These are phyloP conservation scores for Plasmodium gaboni DNA, from an alignment of 169 alveolate species.

Conservation along the genomic window DNA sequence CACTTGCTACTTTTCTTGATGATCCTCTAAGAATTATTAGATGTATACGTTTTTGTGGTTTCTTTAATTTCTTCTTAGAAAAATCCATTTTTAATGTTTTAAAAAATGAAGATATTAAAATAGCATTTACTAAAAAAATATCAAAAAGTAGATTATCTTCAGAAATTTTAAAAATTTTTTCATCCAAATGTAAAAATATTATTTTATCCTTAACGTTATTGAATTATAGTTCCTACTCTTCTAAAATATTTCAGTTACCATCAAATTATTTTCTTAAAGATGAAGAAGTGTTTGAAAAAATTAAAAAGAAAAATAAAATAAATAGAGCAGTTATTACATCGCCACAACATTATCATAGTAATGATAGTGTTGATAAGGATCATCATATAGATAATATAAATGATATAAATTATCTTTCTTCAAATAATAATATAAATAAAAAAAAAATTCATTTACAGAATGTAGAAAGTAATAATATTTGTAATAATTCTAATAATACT, in stretches of 20 bases:
- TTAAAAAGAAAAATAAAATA: constrained; percentile 17
- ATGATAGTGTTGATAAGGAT: constrained; percentile 4
- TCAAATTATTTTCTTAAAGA: constrained; percentile 11
- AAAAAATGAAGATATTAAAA: constrained; percentile 62
- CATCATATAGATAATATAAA: background rate
- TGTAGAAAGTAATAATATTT: background rate
- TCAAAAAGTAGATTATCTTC: constrained; percentile 71
- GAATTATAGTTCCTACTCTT: constrained; percentile 62
- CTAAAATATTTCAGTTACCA: constrained; percentile 47
- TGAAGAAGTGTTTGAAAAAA: constrained; percentile 37
- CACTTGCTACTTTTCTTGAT: constrained; percentile 95
- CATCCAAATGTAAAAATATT: constrained; percentile 35
- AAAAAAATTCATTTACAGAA: background rate
- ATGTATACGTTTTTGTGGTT: constrained; percentile 96
- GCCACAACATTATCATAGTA: background rate
- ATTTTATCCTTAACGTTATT: constrained; percentile 44
- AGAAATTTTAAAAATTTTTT: constrained; percentile 65
- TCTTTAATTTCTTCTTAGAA: constrained; percentile 88
- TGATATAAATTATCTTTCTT: background rate
- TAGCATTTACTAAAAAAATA: constrained; percentile 58
- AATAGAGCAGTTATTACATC: background rate
- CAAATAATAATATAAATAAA: background rate
- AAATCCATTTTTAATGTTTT: constrained; percentile 84
- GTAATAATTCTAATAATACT: background rate
- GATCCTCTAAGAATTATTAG: constrained; percentile 98